Conservation (phyloP, 352 stramenopile genomes). For the Phytophthora vignae region DNA sequence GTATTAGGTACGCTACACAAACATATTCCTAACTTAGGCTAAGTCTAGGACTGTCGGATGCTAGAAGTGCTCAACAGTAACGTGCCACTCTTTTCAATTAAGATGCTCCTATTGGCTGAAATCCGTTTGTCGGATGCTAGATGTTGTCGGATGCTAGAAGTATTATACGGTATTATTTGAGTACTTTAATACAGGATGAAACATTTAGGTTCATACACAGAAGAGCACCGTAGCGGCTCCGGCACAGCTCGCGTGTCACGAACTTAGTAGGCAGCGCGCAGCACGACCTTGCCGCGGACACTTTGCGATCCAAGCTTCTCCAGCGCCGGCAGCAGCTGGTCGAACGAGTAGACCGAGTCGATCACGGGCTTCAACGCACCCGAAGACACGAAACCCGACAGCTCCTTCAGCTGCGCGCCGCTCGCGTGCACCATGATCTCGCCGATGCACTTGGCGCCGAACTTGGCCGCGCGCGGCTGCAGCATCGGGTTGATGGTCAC, state of each 20-base stretch:
- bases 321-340: constrained; percentile 47
- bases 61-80: no score
- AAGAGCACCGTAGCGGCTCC: neutral
- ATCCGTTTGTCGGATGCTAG: no score
- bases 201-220: neutral
- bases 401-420: constrained; percentile 45
- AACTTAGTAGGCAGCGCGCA: constrained; percentile 40
- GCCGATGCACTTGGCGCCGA: constrained; percentile 45
- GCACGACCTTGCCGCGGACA: constrained; percentile 63
- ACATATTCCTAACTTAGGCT: no score
- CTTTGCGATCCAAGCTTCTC: constrained; percentile 46
- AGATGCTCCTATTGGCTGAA: no score
- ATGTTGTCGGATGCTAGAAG: no score
- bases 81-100: no score
- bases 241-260: constrained; percentile 21
- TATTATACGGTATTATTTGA: constrained; percentile 6
- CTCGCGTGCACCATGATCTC: constrained; percentile 37
- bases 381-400: constrained; percentile 41
- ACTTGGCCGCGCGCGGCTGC: constrained; percentile 43
- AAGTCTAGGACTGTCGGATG: no score
- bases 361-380: constrained; percentile 43
- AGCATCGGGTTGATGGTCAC: constrained; percentile 43
- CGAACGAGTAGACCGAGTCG: constrained; percentile 52
- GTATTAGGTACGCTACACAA: no score
- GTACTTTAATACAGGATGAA: constrained; percentile 5